Evolutionary conservation across 495 filamentous ascomycete genomes (phyloP).

Genomic region (Rusavskia elegans): DNA sequence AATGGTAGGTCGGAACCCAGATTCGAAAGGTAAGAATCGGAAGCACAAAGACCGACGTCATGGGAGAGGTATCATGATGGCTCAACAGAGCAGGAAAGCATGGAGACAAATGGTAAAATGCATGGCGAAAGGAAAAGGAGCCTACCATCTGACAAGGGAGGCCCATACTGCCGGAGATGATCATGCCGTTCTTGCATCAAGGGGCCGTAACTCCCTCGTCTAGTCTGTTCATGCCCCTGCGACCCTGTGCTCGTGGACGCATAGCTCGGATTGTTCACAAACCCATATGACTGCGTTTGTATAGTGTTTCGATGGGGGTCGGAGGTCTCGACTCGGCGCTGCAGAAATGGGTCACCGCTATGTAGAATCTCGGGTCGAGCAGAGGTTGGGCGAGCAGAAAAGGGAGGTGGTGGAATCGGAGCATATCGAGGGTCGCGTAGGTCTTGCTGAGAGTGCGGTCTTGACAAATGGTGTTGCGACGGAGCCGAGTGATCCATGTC

Average conservation of each 20-base stretch:
- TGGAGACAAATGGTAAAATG: not conserved
- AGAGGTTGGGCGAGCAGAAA: slow-evolving; percentile 2
- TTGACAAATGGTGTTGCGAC: slow-evolving; percentile 3
- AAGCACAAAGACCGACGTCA: too few relatives aligned
- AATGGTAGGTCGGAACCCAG: too few relatives aligned
- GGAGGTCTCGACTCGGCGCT: not conserved
- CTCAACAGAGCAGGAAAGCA: not conserved
- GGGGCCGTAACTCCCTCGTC: not conserved
- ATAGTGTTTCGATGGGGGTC: not conserved
- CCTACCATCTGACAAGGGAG: not conserved
- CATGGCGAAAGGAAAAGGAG: not conserved
- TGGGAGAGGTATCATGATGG: too few relatives aligned
- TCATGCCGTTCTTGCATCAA: not conserved
- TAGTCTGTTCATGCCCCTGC: not conserved
- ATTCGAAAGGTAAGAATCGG: too few relatives aligned
- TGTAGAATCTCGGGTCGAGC: not conserved
- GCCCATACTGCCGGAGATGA: not conserved
- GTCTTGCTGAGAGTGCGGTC: slow-evolving; percentile 6
- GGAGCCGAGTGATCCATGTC: slow-evolving; percentile 9
- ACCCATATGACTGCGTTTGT: not conserved
- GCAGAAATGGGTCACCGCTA: not conserved
- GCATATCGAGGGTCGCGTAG: slow-evolving; percentile 7
- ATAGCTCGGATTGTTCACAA: not conserved
- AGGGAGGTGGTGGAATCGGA: slow-evolving; percentile 10
- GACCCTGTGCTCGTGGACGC: not conserved